Conservation (phyloP, 331 rosid species). For the Arachis monticola region DNA sequence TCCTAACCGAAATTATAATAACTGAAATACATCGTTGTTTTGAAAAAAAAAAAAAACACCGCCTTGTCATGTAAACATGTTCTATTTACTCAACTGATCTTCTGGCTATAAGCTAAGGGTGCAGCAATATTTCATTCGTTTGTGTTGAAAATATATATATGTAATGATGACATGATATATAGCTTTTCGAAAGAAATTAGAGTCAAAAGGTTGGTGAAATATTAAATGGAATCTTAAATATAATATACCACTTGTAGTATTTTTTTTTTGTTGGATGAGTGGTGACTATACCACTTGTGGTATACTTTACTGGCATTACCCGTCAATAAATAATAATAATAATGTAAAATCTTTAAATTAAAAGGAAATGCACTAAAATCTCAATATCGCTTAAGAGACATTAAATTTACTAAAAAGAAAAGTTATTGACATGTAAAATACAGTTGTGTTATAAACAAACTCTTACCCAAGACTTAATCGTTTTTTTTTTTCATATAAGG, state of each 20-base stretch:
- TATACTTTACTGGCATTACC: not conserved
- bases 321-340: not conserved
- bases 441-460: not conserved
- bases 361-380: not conserved
- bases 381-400: not conserved
- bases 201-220: constrained; percentile 6
- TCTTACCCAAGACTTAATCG: not conserved
- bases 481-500: not conserved
- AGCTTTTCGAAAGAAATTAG: not conserved
- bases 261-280: too few relatives aligned
- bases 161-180: not conserved
- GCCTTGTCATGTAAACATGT: constrained; percentile 1
- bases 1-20: too few relatives aligned
- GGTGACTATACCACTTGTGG: too few relatives aligned
- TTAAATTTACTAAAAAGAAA: not conserved
- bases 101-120: not conserved
- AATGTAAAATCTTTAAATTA: not conserved
- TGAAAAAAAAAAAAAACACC: too few relatives aligned
- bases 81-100: not conserved
- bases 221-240: constrained; percentile 1
- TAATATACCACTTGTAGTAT: not conserved
- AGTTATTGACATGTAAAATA: not conserved
- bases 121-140: constrained; percentile 3
- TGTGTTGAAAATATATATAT: not conserved
- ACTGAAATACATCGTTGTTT: too few relatives aligned